These are phyloP conservation scores for Coccomyxa subellipsoidea DNA, from an alignment of 163 green algal species.

Conservation along the genomic window DNA sequence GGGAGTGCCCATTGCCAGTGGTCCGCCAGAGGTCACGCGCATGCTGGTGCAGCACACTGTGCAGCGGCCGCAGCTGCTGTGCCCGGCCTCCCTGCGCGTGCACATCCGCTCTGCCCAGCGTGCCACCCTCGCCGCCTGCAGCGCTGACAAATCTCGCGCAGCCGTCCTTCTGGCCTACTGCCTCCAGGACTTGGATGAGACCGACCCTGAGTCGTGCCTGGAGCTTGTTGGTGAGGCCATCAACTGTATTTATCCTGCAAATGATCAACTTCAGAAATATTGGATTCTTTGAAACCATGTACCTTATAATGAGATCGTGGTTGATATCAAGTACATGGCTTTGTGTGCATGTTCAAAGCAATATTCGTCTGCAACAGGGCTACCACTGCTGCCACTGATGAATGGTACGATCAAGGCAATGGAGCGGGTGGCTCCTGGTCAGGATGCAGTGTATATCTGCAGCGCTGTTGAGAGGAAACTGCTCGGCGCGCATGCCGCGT, in stretches of 20 bases:
- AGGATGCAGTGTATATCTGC: background rate
- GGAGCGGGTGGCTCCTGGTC: background rate
- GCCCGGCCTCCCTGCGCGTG: conserved; percentile 7
- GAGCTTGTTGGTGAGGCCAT: conserved; percentile 13
- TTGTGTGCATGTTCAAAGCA: background rate
- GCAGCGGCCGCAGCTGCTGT: conserved; percentile 14
- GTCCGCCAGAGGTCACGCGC: conserved; percentile 25
- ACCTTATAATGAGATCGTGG: no score
- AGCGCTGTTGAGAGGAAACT: background rate
- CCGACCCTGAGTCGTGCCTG: conserved; percentile 15
- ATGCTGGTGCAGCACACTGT: conserved; percentile 33
- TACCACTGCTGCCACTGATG: conserved; percentile 55
- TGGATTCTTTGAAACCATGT: background rate
- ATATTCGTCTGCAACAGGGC: conserved; percentile 15
- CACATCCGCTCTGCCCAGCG: background rate
- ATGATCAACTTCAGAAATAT: background rate
- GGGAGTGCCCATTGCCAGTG: conserved; percentile 34
- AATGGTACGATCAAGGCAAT: conserved; percentile 29
- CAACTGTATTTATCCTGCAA: background rate
- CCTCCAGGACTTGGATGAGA: conserved; percentile 48
- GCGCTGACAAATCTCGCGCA: background rate
- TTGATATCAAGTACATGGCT: background rate
- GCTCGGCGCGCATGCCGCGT: background rate
- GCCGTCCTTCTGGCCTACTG: conserved; percentile 54
- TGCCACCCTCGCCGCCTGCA: background rate